These are phyloP conservation scores for Hyparrhenia diplandra DNA, from an alignment of 176 grass and related monocot species.

Conservation along the genomic window DNA sequence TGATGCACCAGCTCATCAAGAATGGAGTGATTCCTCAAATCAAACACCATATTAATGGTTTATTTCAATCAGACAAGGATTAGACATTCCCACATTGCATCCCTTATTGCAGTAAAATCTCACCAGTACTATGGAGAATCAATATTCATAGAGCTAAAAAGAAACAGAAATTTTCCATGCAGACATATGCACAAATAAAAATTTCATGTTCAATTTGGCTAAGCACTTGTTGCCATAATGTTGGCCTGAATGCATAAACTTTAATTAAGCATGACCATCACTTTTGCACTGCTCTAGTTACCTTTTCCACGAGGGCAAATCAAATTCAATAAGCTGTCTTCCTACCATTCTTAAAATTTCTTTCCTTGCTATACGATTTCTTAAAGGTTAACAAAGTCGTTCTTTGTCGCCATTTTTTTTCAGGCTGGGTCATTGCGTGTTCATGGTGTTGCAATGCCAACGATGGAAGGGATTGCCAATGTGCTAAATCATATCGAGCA, in stretches of 20 bases:
- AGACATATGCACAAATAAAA: not conserved
- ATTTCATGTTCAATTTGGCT: not conserved
- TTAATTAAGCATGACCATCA: not conserved
- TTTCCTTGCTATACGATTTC: not conserved
- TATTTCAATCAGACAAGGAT: not conserved
- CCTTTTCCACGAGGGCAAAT: not conserved
- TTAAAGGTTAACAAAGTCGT: not conserved
- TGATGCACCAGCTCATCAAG: no score
- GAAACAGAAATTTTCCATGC: not conserved
- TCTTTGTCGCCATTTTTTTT: not conserved
- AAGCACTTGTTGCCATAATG: not conserved
- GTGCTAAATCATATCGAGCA: conserved; percentile 88
- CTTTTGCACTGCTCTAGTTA: not conserved
- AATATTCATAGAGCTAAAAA: not conserved
- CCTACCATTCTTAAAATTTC: not conserved
- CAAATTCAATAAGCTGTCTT: not conserved
- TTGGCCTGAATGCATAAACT: not conserved
- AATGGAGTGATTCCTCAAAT: not conserved
- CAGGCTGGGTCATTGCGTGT: conserved; percentile 86
- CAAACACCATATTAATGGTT: not conserved
- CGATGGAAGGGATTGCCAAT: conserved; percentile 85
- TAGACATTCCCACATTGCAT: not conserved
- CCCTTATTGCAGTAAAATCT: not conserved
- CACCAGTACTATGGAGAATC: not conserved
- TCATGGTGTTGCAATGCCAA: conserved; percentile 99